These are phyloP conservation scores for Naganishia sp. DNA, from an alignment of 1,284 basidiomycete genomes.

Conservation along the genomic window DNA sequence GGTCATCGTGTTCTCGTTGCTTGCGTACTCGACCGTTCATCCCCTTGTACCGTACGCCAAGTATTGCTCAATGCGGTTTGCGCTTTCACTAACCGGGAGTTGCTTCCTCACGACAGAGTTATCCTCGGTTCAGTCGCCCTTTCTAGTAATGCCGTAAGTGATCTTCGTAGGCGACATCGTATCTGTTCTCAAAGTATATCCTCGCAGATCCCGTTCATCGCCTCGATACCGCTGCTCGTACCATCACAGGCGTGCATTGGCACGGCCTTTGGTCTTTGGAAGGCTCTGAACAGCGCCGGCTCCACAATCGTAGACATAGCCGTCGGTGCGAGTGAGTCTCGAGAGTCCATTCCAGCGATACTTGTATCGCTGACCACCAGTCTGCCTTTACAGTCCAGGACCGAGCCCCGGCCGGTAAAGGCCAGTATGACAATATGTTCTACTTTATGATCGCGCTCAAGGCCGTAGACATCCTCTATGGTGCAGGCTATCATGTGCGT, in stretches of 20 bases:
- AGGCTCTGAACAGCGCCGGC: constrained; percentile 50
- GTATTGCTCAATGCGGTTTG: neutral
- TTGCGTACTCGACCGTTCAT: constrained; percentile 53
- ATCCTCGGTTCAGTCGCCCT: constrained; percentile 51
- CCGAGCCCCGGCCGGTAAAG: constrained; percentile 38
- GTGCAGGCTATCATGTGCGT: constrained; percentile 37
- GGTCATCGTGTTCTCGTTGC: constrained; percentile 52
- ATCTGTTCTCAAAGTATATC: neutral
- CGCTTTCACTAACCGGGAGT: neutral
- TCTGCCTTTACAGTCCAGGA: constrained; percentile 46
- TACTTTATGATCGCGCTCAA: constrained; percentile 56
- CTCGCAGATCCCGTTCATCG: constrained; percentile 49
- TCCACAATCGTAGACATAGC: constrained; percentile 52
- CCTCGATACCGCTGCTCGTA: constrained; percentile 54
- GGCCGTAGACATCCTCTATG: constrained; percentile 46
- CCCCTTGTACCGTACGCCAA: constrained; percentile 43
- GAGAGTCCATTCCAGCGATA: neutral
- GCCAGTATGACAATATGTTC: constrained; percentile 52
- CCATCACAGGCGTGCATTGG: constrained; percentile 52
- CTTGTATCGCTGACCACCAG: too few relatives aligned
- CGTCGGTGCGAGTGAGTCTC: constrained; percentile 46
- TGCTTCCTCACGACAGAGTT: constrained; percentile 34
- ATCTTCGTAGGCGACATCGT: too few relatives aligned
- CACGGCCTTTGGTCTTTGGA: constrained; percentile 56
- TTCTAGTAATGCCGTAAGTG: constrained; percentile 44